Conservation (phyloP, 2,329 filamentous ascomycete genomes). For the Aspergillus sclerotialis region DNA sequence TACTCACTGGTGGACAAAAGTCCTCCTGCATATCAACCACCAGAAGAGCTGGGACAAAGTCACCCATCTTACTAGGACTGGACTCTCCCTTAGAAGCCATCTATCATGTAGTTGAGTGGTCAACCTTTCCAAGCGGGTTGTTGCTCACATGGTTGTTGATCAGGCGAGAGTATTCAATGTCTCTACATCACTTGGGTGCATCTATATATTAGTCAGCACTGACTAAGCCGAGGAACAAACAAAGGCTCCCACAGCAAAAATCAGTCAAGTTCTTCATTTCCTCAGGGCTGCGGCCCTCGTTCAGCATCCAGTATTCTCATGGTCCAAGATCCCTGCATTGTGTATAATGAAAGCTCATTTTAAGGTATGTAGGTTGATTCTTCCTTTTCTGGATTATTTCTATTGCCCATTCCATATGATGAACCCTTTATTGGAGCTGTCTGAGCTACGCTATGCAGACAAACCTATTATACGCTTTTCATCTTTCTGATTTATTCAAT, state of each 20-base stretch:
- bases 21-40: constrained; percentile 91
- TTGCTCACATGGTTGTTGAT: neutral
- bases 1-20: constrained; percentile 84
- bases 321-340: constrained; percentile 5
- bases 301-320: no score
- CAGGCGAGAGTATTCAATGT: no score
- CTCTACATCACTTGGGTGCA: no score
- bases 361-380: constrained; percentile 22
- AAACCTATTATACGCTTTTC: constrained; percentile 50
- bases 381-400: neutral
- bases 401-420: constrained; percentile 41
- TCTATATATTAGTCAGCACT: no score
- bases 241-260: constrained; percentile 2
- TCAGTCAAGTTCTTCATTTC: constrained; percentile 3
- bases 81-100: neutral
- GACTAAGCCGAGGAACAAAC: constrained; percentile 13
- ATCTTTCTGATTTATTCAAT: constrained; percentile 19
- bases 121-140: neutral
- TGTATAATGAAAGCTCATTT: constrained; percentile 23
- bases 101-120: neutral
- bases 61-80: neutral
- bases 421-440: constrained; percentile 72
- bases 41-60: constrained; percentile 48
- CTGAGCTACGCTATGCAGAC: constrained; percentile 58
- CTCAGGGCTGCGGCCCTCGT: constrained; percentile 25